phyloP scores from a whole-genome alignment of 371 early-diverging fungal species.

The Mucor piriformis region DNA sequence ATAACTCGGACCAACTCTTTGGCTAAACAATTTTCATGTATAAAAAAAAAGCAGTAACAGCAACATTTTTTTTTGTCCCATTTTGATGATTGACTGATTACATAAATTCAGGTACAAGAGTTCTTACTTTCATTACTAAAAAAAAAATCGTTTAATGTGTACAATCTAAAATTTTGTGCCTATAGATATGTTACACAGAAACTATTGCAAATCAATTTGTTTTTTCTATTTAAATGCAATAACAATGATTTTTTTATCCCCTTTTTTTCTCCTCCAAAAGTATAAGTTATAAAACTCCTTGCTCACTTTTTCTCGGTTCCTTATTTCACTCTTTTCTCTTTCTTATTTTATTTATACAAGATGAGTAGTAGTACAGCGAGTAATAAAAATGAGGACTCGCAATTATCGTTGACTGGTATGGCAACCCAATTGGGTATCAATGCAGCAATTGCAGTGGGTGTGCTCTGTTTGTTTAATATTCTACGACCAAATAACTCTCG shows the following conservation, averaged over 20 bases:
- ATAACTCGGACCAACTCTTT: constrained; percentile 1
- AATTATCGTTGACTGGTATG: constrained; percentile 41
- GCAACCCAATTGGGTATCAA: constrained; percentile 56
- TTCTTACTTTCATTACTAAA: no score
- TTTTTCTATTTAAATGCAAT: not conserved
- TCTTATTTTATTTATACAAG: not conserved
- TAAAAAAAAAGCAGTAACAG: no score
- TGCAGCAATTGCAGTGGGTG: constrained; percentile 46
- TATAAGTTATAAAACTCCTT: not conserved
- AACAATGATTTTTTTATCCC: not conserved
- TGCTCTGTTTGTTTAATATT: constrained; percentile 44
- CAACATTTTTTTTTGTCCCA: no score
- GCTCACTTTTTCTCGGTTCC: not conserved
- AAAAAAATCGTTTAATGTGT: not conserved
- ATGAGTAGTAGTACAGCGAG: not conserved
- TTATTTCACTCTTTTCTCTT: not conserved
- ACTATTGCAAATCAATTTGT: not conserved
- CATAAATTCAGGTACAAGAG: not conserved
- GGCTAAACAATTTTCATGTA: no score
- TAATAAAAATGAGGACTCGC: constrained; percentile 14
- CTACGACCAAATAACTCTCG: constrained; percentile 58
- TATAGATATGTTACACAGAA: not conserved
- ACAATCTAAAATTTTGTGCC: not conserved
- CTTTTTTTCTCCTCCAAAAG: not conserved
- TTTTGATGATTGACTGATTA: no score